Conservation (phyloP, 2,329 filamentous ascomycete species). For the Nothopassalora personata region DNA sequence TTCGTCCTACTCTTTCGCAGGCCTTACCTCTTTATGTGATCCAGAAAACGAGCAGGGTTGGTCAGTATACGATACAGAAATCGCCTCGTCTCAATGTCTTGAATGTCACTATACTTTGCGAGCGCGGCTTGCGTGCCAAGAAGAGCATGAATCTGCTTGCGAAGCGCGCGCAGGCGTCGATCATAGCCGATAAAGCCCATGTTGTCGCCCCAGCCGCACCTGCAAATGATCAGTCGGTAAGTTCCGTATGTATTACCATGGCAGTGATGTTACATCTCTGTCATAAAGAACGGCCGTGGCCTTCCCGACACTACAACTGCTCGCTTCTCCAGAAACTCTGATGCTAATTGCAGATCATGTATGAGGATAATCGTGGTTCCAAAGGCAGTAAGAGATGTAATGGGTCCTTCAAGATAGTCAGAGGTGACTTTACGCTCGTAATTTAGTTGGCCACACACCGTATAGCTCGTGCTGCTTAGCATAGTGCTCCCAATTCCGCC, state of each 20-base stretch:
- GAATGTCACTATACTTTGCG: constrained; percentile 37
- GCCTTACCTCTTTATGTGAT: constrained; percentile 37
- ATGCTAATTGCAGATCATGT: constrained; percentile 34
- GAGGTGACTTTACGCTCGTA: not conserved
- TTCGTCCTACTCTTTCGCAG: not conserved
- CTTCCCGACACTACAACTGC: constrained; percentile 35
- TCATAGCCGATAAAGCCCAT: constrained; percentile 18
- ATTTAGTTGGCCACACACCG: not conserved
- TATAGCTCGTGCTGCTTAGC: constrained; percentile 36
- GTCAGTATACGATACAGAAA: constrained; percentile 41
- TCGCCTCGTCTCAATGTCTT: constrained; percentile 42
- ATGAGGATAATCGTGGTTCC: constrained; percentile 41
- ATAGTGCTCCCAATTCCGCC: constrained; percentile 40
- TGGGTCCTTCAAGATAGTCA: constrained; percentile 13
- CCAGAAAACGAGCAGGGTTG: constrained; percentile 34
- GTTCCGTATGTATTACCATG: no score
- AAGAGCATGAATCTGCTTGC: constrained; percentile 43
- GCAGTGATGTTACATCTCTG: constrained; percentile 9
- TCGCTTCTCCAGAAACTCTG: constrained; percentile 38
- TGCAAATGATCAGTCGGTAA: not conserved
- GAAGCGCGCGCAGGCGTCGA: constrained; percentile 28
- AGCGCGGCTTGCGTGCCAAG: constrained; percentile 42
- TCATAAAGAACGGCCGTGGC: constrained; percentile 26
- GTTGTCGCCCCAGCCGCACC: constrained; percentile 36
- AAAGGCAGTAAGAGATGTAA: constrained; percentile 39